These are phyloP conservation scores for Cryptosporidium muris DNA, from an alignment of 169 alveolate species.

Conservation along the genomic window DNA sequence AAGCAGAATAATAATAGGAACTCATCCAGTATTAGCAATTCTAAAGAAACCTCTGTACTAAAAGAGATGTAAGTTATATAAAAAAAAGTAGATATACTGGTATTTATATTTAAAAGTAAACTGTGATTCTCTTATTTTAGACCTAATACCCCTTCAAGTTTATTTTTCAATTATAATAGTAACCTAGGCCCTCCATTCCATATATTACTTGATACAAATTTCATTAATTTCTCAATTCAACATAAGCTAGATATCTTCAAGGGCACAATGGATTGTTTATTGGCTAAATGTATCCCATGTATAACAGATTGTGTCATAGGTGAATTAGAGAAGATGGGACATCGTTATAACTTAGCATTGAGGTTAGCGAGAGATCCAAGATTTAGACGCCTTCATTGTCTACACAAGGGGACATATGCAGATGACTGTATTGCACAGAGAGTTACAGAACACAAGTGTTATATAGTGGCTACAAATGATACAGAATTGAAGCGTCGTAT, in stretches of 20 bases:
- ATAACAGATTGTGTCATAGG: constrained; percentile 98
- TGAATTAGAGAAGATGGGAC: constrained; percentile 98
- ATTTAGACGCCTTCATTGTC: constrained; percentile 92
- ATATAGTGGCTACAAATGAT: constrained; percentile 98
- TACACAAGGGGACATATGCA: constrained; percentile 98
- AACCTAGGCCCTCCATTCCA: constrained; percentile 97
- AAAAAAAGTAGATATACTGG: constrained; percentile 85
- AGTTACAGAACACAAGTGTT: constrained; percentile 94
- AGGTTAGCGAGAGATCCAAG: constrained; percentile 96
- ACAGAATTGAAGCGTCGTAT: constrained; percentile 96
- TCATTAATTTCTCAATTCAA: constrained; percentile 97
- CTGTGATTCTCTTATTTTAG: constrained; percentile 32
- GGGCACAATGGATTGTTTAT: constrained; percentile 94
- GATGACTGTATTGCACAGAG: constrained; percentile 98
- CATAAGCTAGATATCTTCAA: constrained; percentile 95
- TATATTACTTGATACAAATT: constrained; percentile 97
- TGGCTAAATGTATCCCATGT: constrained; percentile 96
- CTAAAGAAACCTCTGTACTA: constrained; percentile 77
- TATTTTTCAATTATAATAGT: constrained; percentile 89
- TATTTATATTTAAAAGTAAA: constrained; percentile 43
- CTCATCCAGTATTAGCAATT: not conserved
- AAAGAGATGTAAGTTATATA: constrained; percentile 89
- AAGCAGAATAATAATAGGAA: not conserved
- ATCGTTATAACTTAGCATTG: constrained; percentile 94
- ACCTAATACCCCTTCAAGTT: constrained; percentile 79